Base-by-base conservation (phyloP, 345 rosid genomes). In the Aethionema arabicum region DNA sequence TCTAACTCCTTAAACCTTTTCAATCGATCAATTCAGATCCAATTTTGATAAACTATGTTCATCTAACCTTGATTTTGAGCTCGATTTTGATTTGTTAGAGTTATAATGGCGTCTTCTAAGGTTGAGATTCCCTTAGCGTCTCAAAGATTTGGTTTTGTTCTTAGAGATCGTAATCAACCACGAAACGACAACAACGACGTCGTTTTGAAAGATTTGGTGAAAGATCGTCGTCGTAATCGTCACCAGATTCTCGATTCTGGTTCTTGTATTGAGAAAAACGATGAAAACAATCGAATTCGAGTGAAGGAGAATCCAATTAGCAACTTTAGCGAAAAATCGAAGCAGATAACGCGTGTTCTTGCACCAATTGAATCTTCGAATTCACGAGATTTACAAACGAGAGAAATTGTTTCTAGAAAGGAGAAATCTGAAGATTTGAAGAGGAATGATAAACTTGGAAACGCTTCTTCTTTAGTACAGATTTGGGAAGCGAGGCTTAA, bases 401-500 rank as follows among this genome's bases (percentile, higher is more conserved):
- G 7, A 3, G 47, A 43, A 43, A 5, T 15, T 13, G 7, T 43
- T 43, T n/a, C 47, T 2, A 43, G 15, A 43, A 43, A n/a, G 14
- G 47, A 43, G 15, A 43, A 13, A n/a, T n/a, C 47, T 2, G 47
- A 62, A 58, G 15, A 5, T 47, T 35, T 67, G 11, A 69, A 56
- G 58, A 35, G 35, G 50, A 70, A 63, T 11, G 68, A 62, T 4
- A 53, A 46, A 35, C 64, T 41, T 2, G 87, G 87, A 0, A 21
- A 21, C 27, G 95, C 98, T 44, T 88, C 90, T 8, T 91, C 96
- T 9, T 84, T 91, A n/a, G 96, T 91, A 8, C 95, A 86, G 73
- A 85, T 88, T 55, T 91, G 98, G 95, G 96, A 91, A 68, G 88
- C 92, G 8, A 82, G 89, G 80, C 71, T 82, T 5, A 61, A 78